These are phyloP conservation scores for Trametes polyzona DNA, from an alignment of 1,284 basidiomycete genomes.

Conservation along the genomic window DNA sequence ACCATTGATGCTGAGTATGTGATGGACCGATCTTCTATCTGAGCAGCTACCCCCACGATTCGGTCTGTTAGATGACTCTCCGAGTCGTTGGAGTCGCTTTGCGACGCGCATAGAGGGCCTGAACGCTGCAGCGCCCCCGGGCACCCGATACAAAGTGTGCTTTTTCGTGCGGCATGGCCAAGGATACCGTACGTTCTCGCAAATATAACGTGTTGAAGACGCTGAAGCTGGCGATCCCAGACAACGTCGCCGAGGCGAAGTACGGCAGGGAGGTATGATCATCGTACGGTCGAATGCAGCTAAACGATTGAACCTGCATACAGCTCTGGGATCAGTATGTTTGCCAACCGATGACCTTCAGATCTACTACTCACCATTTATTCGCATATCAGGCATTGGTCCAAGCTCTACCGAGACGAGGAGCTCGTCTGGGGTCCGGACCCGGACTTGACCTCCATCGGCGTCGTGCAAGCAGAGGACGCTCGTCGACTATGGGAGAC, in stretches of 20 bases:
- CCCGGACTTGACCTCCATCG: slow-evolving; percentile 70
- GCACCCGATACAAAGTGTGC: slow-evolving; percentile 62
- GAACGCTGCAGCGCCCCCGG: slow-evolving; percentile 45
- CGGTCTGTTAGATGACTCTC: slow-evolving; percentile 57
- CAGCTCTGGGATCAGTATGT: slow-evolving; percentile 60
- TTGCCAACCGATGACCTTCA: background rate
- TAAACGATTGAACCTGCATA: background rate
- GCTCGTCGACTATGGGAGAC: slow-evolving; percentile 61
- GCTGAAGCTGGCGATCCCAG: slow-evolving; percentile 39
- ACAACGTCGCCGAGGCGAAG: slow-evolving; percentile 74
- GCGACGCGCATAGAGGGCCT: slow-evolving; percentile 45
- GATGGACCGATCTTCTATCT: background rate
- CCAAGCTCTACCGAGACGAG: slow-evolving; percentile 70
- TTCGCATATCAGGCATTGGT: slow-evolving; percentile 46
- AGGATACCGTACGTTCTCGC: slow-evolving; percentile 59
- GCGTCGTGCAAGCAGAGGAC: slow-evolving; percentile 63
- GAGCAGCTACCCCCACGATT: slow-evolving; percentile 64
- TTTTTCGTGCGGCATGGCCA: slow-evolving; percentile 74
- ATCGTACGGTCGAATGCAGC: background rate
- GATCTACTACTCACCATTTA: background rate
- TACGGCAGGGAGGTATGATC: slow-evolving; percentile 62
- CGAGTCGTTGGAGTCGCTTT: slow-evolving; percentile 59
- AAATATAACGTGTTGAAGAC: background rate
- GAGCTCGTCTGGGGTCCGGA: slow-evolving; percentile 85
- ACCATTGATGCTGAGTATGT: background rate